Conservation (phyloP, 108 stramenopile species). For the Fragilaria crotonensis region DNA sequence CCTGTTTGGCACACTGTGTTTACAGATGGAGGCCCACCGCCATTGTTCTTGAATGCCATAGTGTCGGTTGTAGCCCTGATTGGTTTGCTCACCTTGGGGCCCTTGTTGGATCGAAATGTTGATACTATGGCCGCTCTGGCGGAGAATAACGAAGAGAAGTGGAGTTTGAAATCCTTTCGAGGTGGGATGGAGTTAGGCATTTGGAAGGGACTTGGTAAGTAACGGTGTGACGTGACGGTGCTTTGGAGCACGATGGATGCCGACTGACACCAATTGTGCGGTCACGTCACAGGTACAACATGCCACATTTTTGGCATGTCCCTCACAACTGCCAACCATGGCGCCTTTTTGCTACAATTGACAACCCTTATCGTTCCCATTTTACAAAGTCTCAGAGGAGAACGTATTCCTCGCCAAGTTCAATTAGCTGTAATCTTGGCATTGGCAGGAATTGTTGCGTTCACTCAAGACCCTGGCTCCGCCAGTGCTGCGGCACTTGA, state of each 20-base stretch:
- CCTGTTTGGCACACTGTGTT: constrained; percentile 24
- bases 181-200: constrained; percentile 24
- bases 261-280: too few species aligned
- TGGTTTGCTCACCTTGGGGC: constrained; percentile 15
- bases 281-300: constrained; percentile 48
- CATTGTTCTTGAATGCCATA: constrained; percentile 19
- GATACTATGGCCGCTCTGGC: constrained; percentile 5
- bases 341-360: constrained; percentile 59
- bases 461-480: constrained; percentile 58
- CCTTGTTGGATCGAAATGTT: constrained; percentile 11
- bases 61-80: constrained; percentile 16
- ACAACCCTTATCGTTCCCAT: constrained; percentile 60
- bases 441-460: constrained; percentile 41
- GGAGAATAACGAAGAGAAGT: constrained; percentile 7
- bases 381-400: constrained; percentile 49
- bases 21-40: constrained; percentile 9
- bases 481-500: constrained; percentile 8
- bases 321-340: constrained; percentile 57
- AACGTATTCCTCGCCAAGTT: constrained; percentile 50
- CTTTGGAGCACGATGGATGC: too few species aligned
- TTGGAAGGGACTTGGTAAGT: constrained; percentile 22
- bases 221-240: too few species aligned
- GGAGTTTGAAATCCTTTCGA: constrained; percentile 7
- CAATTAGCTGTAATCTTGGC: constrained; percentile 46
- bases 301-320: constrained; percentile 47